Evolutionary conservation across 192 early-diverging fungal genomes (phyloP).

Genomic region (Kickxella alabastrina): DNA sequence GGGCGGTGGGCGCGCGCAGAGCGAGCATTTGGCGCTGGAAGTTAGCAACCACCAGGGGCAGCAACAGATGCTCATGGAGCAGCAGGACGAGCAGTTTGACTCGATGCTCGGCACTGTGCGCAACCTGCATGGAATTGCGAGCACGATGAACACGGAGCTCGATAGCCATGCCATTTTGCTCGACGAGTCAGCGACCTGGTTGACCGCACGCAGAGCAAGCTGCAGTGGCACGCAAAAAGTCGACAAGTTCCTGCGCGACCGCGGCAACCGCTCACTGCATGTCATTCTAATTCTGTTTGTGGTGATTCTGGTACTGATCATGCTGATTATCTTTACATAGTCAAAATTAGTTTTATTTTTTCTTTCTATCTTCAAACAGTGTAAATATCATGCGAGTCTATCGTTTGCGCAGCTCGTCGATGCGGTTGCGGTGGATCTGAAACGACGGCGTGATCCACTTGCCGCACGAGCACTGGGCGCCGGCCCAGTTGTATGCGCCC

Average conservation of each 20-base stretch:
- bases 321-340: conserved; percentile 48
- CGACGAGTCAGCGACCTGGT: conserved; percentile 42
- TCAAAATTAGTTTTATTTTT: neutral
- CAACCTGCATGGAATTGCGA: conserved; percentile 49
- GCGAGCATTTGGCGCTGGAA: conserved; percentile 15
- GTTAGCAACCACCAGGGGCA: conserved; percentile 32
- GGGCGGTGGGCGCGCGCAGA: neutral
- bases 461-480: conserved; percentile 73
- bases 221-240: too few relatives aligned
- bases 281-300: conserved; percentile 37
- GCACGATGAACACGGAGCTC: conserved; percentile 52
- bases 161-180: conserved; percentile 46
- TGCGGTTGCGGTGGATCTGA: conserved; percentile 68
- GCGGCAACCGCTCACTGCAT: conserved; percentile 41
- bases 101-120: conserved; percentile 49
- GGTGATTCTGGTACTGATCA: conserved; percentile 41
- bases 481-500: conserved; percentile 77
- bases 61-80: conserved; percentile 48
- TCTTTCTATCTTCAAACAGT: neutral
- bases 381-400: too few relatives aligned
- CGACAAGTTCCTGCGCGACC: conserved; percentile 43
- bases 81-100: conserved; percentile 52
- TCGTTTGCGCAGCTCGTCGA: conserved; percentile 59
- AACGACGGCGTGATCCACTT: conserved; percentile 79
- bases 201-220: conserved; percentile 27